Base-by-base conservation (phyloP, 2,329 filamentous ascomycete genomes). In the Apiospora kogelbergensis region DNA sequence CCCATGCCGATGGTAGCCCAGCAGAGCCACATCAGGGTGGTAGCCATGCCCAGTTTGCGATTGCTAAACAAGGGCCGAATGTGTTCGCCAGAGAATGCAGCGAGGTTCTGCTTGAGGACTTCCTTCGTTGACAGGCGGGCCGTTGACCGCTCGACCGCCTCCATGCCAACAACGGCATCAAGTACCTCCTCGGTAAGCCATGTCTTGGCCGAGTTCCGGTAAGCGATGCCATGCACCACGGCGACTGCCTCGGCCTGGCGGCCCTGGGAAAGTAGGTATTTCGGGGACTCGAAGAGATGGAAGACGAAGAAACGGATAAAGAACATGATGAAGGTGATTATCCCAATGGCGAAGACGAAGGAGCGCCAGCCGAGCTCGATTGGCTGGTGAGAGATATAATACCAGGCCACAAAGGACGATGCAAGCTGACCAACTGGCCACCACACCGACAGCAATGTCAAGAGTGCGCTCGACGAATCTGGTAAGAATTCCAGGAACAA, bases 1-100 rank as follows among this genome's bases (percentile, higher is more conserved):
- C 90, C 93, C 89, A 97, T 92, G 70, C 93, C 93, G 73, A 97
- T 95, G 17, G 89, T 90, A 0, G 90, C 86, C 93, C 93, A 97
- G 77, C 89, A 90, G 79, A 94, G 92, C 92, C 92, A 94, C 64
- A 95, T 83, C 26, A 90, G 80, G 3, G 72, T 74, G 0, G 87
- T 89, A 46, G 86, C 84, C 67, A 82, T 73, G 66, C 82, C 86
- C 9, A 88, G 81, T 68, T 83, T 86, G 73, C 82, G 86, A 68
- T 76, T 85, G 70, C 81, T 81, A 79, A 91, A 91, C 2, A 96
- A 86, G 0, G 92, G 90, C 1, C 84, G 84, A 72, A 95, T 84
- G 20, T 90, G 89, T 60, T 90, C 86, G 10, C 84, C 82, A 0
- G 91, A 94, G 75, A 95, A 93, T 46, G 88, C 87, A 71, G 82